These are phyloP conservation scores for Akebia trifoliata DNA, from an alignment of 164 flowering plant genomes.

Conservation along the genomic window DNA sequence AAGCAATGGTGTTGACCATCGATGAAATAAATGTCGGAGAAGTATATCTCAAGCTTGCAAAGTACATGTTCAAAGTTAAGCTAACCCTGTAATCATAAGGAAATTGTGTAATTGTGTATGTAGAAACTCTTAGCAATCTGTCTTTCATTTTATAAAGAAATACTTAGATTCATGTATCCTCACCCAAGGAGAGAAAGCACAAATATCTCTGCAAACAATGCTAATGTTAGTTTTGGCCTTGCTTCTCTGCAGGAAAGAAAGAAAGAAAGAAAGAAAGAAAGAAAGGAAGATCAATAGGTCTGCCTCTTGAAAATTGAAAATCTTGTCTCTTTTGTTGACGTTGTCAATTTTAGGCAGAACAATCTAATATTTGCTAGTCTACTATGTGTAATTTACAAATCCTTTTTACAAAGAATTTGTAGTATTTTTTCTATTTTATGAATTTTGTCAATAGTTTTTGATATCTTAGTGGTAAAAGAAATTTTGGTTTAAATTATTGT, in stretches of 20 bases:
- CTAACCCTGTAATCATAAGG: slow-evolving; percentile 46
- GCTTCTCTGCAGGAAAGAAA: slow-evolving; percentile 42
- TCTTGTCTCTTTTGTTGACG: not conserved
- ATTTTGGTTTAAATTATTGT: too few species aligned
- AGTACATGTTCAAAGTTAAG: slow-evolving; percentile 69
- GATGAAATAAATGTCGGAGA: slow-evolving; percentile 68
- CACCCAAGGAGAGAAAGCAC: slow-evolving; percentile 79
- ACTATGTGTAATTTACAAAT: too few species aligned
- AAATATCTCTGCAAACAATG: slow-evolving; percentile 54
- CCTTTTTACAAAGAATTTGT: too few species aligned
- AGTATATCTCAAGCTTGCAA: slow-evolving; percentile 71
- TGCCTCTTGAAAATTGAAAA: not conserved
- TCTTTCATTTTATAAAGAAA: not conserved
- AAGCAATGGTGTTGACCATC: slow-evolving; percentile 58
- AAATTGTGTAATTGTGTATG: not conserved
- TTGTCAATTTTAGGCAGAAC: too few species aligned
- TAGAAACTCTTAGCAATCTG: not conserved
- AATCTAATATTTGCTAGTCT: too few species aligned
- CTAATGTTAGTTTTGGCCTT: slow-evolving; percentile 68
- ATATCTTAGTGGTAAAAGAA: too few species aligned
- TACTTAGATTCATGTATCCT: slow-evolving; percentile 5
- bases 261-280: slow-evolving; percentile 4
- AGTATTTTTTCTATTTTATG: too few species aligned
- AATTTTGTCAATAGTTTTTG: too few species aligned
- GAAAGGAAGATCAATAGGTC: slow-evolving; percentile 4